Conservation (phyloP, 2,329 filamentous ascomycete species). For the Arthrobotrys conoides region DNA sequence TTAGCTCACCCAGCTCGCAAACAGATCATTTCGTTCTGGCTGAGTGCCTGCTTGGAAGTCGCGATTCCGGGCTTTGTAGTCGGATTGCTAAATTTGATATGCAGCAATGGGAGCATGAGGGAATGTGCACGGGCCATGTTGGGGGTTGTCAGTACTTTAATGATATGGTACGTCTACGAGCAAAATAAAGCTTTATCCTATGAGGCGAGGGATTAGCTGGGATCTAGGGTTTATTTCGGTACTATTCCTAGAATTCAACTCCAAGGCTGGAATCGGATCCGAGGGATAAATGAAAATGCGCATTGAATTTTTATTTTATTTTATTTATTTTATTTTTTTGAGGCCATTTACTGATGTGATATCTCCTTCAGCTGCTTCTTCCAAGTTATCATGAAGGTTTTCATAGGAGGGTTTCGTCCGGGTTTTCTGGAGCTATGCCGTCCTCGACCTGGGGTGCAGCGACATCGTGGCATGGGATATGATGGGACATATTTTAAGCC, state of each 20-base stretch:
- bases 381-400: slow-evolving; percentile 34
- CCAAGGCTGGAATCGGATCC: slow-evolving; percentile 15
- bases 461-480: slow-evolving; percentile 33
- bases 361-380: slow-evolving; percentile 29
- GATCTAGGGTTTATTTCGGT: slow-evolving; percentile 19
- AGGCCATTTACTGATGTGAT: slow-evolving; percentile 16
- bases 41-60: slow-evolving; percentile 33
- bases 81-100: slow-evolving; percentile 24
- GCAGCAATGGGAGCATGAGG: slow-evolving; percentile 18
- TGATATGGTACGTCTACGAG: slow-evolving; percentile 42
- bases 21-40: slow-evolving; percentile 46
- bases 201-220: slow-evolving; percentile 24
- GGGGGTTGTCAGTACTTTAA: slow-evolving; percentile 33
- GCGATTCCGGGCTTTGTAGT: slow-evolving; percentile 18
- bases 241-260: slow-evolving; percentile 31
- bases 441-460: slow-evolving; percentile 29
- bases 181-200: slow-evolving; percentile 43
- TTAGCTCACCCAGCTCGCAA: slow-evolving; percentile 15
- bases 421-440: slow-evolving; percentile 43
- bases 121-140: slow-evolving; percentile 55
- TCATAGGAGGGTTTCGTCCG: slow-evolving; percentile 34
- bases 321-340: slow-evolving; percentile 21
- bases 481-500: slow-evolving; percentile 37
- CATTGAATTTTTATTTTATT: neutral
- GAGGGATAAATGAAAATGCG: slow-evolving; percentile 22